Evolutionary conservation across 2,329 filamentous ascomycete species (phyloP).

Genomic region (Meredithiella fracta): DNA sequence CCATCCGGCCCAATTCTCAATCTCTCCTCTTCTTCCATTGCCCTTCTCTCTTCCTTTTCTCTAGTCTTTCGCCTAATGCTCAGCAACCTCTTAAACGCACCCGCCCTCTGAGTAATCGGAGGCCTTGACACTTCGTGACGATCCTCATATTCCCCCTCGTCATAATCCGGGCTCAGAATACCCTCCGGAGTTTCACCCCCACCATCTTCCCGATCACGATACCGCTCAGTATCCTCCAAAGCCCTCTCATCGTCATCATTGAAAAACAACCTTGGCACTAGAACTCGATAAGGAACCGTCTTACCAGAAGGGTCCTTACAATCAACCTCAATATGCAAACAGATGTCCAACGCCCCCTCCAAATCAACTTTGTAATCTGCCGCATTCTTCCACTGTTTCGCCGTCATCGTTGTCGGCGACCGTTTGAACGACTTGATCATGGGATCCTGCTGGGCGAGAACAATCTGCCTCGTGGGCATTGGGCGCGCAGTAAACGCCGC

Average conservation of each 20-base stretch:
- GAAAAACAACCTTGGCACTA: conserved; percentile 64
- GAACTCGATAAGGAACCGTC: conserved; percentile 70
- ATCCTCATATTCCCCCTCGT: conserved; percentile 5
- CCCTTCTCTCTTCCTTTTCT: neutral
- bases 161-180: neutral
- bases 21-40: neutral
- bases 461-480: neutral
- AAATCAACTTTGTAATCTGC: conserved; percentile 51
- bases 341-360: conserved; percentile 70
- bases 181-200: neutral
- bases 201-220: neutral
- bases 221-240: conserved; percentile 15
- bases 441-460: neutral
- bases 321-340: conserved; percentile 77
- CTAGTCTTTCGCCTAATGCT: conserved; percentile 7
- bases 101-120: neutral
- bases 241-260: conserved; percentile 25
- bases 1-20: neutral
- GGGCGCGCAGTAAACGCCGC: conserved; percentile 28
- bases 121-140: conserved; percentile 2
- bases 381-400: conserved; percentile 41
- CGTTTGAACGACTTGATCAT: conserved; percentile 38
- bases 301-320: conserved; percentile 72
- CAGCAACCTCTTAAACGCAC: conserved; percentile 7
- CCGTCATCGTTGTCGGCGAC: conserved; percentile 50